Evolutionary conservation across 2,329 filamentous ascomycete genomes (phyloP).

Genomic region (Lasiodiplodia hormozganensis): DNA sequence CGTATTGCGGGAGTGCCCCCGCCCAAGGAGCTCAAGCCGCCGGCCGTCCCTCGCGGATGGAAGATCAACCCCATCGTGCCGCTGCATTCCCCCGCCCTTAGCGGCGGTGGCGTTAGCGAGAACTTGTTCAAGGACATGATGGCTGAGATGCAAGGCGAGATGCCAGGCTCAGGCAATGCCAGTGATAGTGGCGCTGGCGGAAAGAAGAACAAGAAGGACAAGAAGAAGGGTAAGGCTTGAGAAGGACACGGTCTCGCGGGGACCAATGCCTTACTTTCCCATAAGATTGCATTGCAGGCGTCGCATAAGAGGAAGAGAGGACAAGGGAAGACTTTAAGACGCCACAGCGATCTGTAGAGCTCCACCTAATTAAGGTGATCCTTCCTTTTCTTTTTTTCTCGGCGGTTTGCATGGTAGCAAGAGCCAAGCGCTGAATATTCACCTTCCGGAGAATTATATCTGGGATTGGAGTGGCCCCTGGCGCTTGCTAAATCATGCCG

Average conservation of each 20-base stretch:
- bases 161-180: slow-evolving; percentile 37
- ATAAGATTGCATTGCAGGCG: background rate
- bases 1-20: slow-evolving; percentile 75
- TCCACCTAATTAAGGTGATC: background rate
- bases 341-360: background rate
- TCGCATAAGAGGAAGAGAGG: background rate
- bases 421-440: background rate
- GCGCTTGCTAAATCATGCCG: background rate
- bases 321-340: background rate
- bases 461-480: background rate
- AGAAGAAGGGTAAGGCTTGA: slow-evolving; percentile 41
- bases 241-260: background rate
- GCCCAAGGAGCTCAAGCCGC: slow-evolving; percentile 71
- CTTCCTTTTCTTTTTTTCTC: background rate
- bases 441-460: background rate
- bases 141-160: slow-evolving; percentile 77
- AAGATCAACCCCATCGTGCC: slow-evolving; percentile 86
- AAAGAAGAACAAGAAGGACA: slow-evolving; percentile 46
- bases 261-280: background rate
- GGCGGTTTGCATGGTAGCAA: background rate
- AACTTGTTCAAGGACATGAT: slow-evolving; percentile 97
- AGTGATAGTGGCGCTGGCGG: slow-evolving; percentile 35
- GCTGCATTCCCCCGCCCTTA: slow-evolving; percentile 86
- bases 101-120: slow-evolving; percentile 90
- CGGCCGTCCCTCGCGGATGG: slow-evolving; percentile 79